Evolutionary conservation across 345 rosid genomes (phyloP), one percentile per base, ranked within the genome.

Genomic region (Conringia planisiliqua): DNA sequence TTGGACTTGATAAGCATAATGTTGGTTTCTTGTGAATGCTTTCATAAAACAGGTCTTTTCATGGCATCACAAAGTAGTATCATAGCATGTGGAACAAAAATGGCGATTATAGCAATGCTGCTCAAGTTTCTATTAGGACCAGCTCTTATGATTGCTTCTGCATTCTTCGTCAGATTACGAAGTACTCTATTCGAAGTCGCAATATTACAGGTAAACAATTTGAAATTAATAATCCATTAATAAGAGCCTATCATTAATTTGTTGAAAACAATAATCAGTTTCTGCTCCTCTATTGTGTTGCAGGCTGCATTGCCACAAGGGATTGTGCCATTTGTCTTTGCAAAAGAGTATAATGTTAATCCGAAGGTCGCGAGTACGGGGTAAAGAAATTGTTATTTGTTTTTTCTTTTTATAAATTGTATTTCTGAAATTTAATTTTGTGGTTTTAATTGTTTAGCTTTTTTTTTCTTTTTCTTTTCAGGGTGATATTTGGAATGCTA

Each of bases 241-340:
- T 32, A 42, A 40, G 8, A 11, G 5, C 18, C 2, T 33, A 56
- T 17, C 7, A 33, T 10, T 33, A 33, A 33, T 11, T 17, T 33
- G 43, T 58, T 17, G 26, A 5, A 59, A 18, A 17, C 4, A 35
- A 11, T 18, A 59, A 36, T 38, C 20, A 55, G 35, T 67, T 47
- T 70, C 30, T 48, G 47, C 36, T 62, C 10, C 38, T 71, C 30
- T 16, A 10, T 39, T 42, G 5, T 55, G 60, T 3, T 78, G 81
- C 82, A 91, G 98, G 96, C 97, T 52, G 90, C 97, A 79, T 86
- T 94, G 69, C 96, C 96, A 47, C 98, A 87, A 82, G 98, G 95
- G 57, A 78, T 94, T 0, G 96, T 91, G 46, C 96, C 97, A 18
- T 90, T 94, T 73, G 96, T 94, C 30, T 90, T 94, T 27, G 96